phyloP scores from a whole-genome alignment of 805 yeast species.

The Metschnikowia arizonensis region DNA sequence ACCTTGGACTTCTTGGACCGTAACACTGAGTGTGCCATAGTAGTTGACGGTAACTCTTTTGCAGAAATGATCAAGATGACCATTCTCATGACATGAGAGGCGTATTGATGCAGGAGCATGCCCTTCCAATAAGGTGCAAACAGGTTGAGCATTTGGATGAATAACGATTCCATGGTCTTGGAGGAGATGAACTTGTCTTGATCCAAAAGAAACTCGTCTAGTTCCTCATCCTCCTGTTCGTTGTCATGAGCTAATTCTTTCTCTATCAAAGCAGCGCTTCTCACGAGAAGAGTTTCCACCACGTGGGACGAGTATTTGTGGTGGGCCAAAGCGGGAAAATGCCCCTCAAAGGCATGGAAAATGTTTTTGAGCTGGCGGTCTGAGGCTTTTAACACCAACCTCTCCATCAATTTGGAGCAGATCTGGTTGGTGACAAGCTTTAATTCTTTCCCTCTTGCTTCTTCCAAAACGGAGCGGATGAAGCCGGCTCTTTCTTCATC shows the following conservation, averaged over 20 bases:
- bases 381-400: constrained; percentile 66
- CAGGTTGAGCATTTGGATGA: constrained; percentile 63
- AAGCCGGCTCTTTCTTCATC: constrained; percentile 73
- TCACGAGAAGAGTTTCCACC: constrained; percentile 74
- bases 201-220: constrained; percentile 13
- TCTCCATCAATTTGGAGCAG: constrained; percentile 87
- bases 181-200: constrained; percentile 33
- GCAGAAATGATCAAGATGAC: constrained; percentile 71
- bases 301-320: constrained; percentile 95
- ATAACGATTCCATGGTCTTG: constrained; percentile 62
- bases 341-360: constrained; percentile 66
- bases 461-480: constrained; percentile 74
- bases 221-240: constrained; percentile 38
- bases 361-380: constrained; percentile 62
- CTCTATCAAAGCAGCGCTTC: constrained; percentile 71
- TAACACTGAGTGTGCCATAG: constrained; percentile 62
- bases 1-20: constrained; percentile 81
- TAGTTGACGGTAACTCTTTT: constrained; percentile 69
- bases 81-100: constrained; percentile 81
- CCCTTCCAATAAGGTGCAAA: constrained; percentile 53
- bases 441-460: constrained; percentile 82
- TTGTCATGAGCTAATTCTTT: constrained; percentile 50
- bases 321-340: constrained; percentile 68
- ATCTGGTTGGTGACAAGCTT: constrained; percentile 92
- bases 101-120: constrained; percentile 73